A percentile compares a stretch with the other conserved stretches of the same genome.
Evolutionary conservation across 139 green algal species (phyloP).

Genomic region (Pleodorina starrii): DNA sequence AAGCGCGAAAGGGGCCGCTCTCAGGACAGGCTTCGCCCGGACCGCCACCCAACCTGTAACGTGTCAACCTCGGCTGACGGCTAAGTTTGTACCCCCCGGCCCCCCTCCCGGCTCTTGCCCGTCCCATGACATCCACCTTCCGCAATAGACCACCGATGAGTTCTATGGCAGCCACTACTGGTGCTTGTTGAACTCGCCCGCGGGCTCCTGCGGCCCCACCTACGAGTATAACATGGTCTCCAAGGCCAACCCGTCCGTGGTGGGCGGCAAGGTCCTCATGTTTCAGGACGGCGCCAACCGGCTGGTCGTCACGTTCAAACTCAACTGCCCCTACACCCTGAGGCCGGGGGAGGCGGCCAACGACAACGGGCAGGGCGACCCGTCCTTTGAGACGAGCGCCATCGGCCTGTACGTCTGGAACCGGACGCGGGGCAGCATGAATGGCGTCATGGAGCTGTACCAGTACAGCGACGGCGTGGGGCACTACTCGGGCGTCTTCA

Average conservation of each 20-base stretch:
- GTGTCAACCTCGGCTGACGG: too few species aligned
- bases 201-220: background rate
- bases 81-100: too few species aligned
- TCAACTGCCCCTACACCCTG: constrained; percentile 32
- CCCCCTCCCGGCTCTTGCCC: background rate
- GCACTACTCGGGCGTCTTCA: background rate
- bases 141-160: background rate
- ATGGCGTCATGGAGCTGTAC: background rate
- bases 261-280: background rate
- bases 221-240: background rate
- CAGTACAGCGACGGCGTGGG: constrained; percentile 38
- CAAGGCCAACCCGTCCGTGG: background rate
- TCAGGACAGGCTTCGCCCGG: too few species aligned
- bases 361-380: background rate
- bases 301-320: constrained; percentile 25
- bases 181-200: background rate
- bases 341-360: background rate
- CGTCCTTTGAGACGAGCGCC: background rate
- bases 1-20: too few species aligned
- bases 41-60: too few species aligned
- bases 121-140: background rate
- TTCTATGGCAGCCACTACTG: background rate
- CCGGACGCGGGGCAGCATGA: too few species aligned
- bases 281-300: constrained; percentile 5
- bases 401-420: constrained; percentile 40